Conservation (phyloP, 2,329 filamentous ascomycete genomes). For the Paraconiothyrium sp. region DNA sequence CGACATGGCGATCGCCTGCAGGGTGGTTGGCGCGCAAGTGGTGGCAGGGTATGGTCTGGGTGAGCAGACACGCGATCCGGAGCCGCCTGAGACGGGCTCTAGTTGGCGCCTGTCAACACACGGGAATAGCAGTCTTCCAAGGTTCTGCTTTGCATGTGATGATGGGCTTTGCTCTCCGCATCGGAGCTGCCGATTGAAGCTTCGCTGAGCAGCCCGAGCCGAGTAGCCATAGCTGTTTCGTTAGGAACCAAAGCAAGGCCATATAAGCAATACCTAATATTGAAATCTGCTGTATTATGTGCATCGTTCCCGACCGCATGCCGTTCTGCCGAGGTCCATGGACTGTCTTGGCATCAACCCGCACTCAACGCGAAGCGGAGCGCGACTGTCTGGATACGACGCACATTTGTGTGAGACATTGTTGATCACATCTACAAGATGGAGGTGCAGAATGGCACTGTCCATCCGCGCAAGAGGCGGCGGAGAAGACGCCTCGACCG, state of each 20-base stretch:
- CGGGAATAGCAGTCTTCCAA: too few relatives aligned
- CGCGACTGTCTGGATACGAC: background rate
- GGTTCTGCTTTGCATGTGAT: background rate
- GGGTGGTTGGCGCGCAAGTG: conserved; percentile 7
- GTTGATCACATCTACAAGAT: conserved; percentile 25
- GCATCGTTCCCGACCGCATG: conserved; percentile 18
- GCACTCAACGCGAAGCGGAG: conserved; percentile 29
- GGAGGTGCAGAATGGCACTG: conserved; percentile 43
- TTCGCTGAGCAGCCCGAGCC: too few relatives aligned
- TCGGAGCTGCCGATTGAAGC: too few relatives aligned
- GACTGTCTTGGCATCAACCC: conserved; percentile 24
- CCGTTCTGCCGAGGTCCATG: conserved; percentile 34
- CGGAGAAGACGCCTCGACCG: conserved; percentile 69
- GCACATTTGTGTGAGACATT: background rate
- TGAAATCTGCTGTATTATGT: background rate
- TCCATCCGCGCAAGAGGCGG: conserved; percentile 60
- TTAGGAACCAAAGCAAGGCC: too few relatives aligned
- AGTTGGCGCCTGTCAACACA: too few relatives aligned
- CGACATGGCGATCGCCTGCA: conserved; percentile 3
- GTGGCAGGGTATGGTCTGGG: background rate
- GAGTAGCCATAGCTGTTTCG: too few relatives aligned
- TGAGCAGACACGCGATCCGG: background rate
- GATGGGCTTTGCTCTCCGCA: background rate
- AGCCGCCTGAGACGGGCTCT: too few relatives aligned
- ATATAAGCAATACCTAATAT: too few relatives aligned